phyloP scores from a whole-genome alignment of 768 basidiomycete species.

The Suillus fuscotomentosus region DNA sequence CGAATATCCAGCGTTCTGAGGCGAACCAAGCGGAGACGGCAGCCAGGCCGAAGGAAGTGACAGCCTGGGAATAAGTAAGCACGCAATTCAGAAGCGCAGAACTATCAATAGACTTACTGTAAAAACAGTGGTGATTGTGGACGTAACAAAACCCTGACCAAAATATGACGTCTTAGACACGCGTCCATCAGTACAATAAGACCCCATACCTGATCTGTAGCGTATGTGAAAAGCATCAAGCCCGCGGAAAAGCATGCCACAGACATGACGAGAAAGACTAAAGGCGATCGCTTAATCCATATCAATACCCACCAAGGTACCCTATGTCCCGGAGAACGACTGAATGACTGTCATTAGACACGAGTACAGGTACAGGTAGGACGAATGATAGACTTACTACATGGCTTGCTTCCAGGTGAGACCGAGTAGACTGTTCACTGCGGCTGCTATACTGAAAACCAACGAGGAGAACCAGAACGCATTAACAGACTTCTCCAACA shows the following conservation, averaged over 20 bases:
- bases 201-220: slow-evolving; percentile 59
- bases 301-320: slow-evolving; percentile 65
- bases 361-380: slow-evolving; percentile 6
- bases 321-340: slow-evolving; percentile 53
- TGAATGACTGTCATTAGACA: slow-evolving; percentile 25
- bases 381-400: slow-evolving; percentile 40
- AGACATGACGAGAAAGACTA: slow-evolving; percentile 81
- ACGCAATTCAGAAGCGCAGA: neutral
- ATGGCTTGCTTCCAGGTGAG: slow-evolving; percentile 58
- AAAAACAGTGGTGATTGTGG: slow-evolving; percentile 72
- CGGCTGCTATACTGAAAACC: slow-evolving; percentile 54
- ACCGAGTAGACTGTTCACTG: slow-evolving; percentile 51
- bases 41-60: slow-evolving; percentile 42
- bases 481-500: slow-evolving; percentile 44
- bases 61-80: slow-evolving; percentile 24
- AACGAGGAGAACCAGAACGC: slow-evolving; percentile 55
- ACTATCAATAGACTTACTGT: slow-evolving; percentile 37
- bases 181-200: slow-evolving; percentile 14
- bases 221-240: slow-evolving; percentile 73
- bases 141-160: slow-evolving; percentile 54
- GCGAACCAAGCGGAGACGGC: slow-evolving; percentile 56
- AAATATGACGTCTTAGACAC: slow-evolving; percentile 5
- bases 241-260: slow-evolving; percentile 83
- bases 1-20: slow-evolving; percentile 49
- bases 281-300: slow-evolving; percentile 83